Evolutionary conservation across 768 basidiomycete species (phyloP).

Genomic region (Amanita pallidorosea): DNA sequence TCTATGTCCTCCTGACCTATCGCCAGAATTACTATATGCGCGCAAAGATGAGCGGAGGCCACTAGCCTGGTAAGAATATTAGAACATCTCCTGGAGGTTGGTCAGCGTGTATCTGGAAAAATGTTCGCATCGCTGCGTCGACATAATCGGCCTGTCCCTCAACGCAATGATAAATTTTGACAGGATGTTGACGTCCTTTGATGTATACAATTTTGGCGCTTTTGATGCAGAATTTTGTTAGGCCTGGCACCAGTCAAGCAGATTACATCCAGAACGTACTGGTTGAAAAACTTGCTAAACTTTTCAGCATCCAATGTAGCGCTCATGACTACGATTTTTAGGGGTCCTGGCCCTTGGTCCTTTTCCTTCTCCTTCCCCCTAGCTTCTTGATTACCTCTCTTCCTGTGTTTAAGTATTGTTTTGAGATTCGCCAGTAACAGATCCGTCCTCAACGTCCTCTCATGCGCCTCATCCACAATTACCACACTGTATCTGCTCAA

Average conservation of each 20-base stretch:
- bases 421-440: constrained; percentile 88
- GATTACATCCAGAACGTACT: constrained; percentile 36
- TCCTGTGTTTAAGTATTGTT: constrained; percentile 61
- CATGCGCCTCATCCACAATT: constrained; percentile 95
- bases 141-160: constrained; percentile 76
- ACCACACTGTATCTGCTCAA: constrained; percentile 80
- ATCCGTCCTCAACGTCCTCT: constrained; percentile 90
- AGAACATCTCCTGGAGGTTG: constrained; percentile 80
- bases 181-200: constrained; percentile 88
- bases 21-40: not conserved
- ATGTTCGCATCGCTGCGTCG: constrained; percentile 83
- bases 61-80: constrained; percentile 79
- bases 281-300: constrained; percentile 79
- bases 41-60: not conserved
- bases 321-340: constrained; percentile 95
- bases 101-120: constrained; percentile 87
- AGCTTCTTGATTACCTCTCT: constrained; percentile 20
- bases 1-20: constrained; percentile 96
- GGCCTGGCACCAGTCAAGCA: not conserved
- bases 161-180: constrained; percentile 72
- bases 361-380: constrained; percentile 35
- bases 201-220: constrained; percentile 88
- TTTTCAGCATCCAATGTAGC: constrained; percentile 95
- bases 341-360: constrained; percentile 36
- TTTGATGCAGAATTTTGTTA: not conserved